phyloP scores from a whole-genome alignment of 441 rosid species.

The Iberis amara region DNA sequence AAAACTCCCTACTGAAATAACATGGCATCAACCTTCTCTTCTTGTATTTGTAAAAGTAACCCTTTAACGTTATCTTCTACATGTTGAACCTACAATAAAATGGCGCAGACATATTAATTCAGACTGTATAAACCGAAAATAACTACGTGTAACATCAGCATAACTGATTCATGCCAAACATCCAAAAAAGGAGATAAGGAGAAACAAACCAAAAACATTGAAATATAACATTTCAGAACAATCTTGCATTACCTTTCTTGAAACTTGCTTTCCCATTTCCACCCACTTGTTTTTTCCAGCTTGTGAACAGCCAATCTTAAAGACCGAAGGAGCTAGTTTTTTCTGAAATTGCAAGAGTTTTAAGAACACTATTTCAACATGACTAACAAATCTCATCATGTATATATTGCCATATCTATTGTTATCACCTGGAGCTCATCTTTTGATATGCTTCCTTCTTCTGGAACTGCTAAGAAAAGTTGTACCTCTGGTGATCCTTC shows the following conservation, averaged over 20 bases:
- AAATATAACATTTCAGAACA: background rate
- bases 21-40: constrained; percentile 45
- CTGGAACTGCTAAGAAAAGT: constrained; percentile 68
- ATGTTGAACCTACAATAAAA: constrained; percentile 57
- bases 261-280: constrained; percentile 74
- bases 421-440: constrained; percentile 66
- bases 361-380: background rate
- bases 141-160: too few relatives aligned
- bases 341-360: constrained; percentile 41
- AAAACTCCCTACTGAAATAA: too few relatives aligned
- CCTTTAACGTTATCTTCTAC: constrained; percentile 73
- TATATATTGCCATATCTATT: background rate
- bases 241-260: constrained; percentile 55
- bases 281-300: constrained; percentile 88
- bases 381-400: background rate
- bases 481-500: constrained; percentile 81
- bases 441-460: constrained; percentile 61
- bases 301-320: constrained; percentile 69
- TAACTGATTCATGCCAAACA: too few relatives aligned
- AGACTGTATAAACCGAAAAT: background rate
- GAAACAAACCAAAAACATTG: background rate
- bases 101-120: background rate
- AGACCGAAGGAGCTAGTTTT: constrained; percentile 55
- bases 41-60: constrained; percentile 47
- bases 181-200: too few relatives aligned